phyloP scores from a whole-genome alignment of 768 basidiomycete species.

The Rhizopogon sp. region DNA sequence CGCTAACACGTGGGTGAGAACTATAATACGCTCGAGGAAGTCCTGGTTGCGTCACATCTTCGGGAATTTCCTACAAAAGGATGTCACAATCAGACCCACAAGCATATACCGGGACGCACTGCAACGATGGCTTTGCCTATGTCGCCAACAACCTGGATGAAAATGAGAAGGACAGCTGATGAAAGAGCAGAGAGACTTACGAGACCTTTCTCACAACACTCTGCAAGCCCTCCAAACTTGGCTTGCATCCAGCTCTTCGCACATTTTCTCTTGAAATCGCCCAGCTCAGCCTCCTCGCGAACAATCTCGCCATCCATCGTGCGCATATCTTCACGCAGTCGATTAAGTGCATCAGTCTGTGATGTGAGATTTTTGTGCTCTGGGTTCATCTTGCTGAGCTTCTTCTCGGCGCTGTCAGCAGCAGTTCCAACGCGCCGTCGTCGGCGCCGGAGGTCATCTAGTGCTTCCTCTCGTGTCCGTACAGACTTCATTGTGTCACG shows the following conservation, averaged over 20 bases:
- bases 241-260: conserved; percentile 69
- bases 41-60: conserved; percentile 78
- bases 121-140: conserved; percentile 44
- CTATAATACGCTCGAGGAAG: conserved; percentile 68
- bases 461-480: conserved; percentile 76
- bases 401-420: conserved; percentile 83
- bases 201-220: conserved; percentile 77
- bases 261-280: conserved; percentile 77
- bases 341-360: conserved; percentile 71
- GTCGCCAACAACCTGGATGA: conserved; percentile 40
- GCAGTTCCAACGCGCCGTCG: conserved; percentile 61
- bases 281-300: conserved; percentile 71
- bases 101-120: conserved; percentile 13
- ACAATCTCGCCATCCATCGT: conserved; percentile 79
- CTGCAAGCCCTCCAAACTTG: conserved; percentile 84
- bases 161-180: background rate
- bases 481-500: conserved; percentile 70
- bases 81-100: conserved; percentile 3
- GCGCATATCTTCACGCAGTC: conserved; percentile 72
- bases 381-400: conserved; percentile 83
- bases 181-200: conserved; percentile 24
- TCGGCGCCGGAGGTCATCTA: conserved; percentile 72
- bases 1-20: conserved; percentile 58
- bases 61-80: conserved; percentile 61
- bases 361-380: conserved; percentile 78